Evolutionary conservation across 2,329 filamentous ascomycete species (phyloP).

Genomic region (Escovopsis sp.): DNA sequence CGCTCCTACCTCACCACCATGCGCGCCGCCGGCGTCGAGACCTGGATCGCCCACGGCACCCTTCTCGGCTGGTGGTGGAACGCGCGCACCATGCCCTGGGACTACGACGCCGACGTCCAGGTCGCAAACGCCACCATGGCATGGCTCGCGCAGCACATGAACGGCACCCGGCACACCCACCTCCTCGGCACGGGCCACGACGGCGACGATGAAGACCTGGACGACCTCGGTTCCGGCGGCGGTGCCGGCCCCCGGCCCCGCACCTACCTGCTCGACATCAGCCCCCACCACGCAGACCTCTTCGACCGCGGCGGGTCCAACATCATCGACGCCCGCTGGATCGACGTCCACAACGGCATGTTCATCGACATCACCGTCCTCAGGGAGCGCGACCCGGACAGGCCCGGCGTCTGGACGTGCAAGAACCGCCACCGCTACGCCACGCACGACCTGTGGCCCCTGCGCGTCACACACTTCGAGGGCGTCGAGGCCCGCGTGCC

Average conservation of each 20-base stretch:
- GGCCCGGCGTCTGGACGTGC: slow-evolving; percentile 58
- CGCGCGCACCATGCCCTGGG: slow-evolving; percentile 62
- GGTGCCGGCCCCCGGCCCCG: slow-evolving; percentile 25
- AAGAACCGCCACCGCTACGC: slow-evolving; percentile 66
- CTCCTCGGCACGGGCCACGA: slow-evolving; percentile 28
- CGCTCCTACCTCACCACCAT: slow-evolving; percentile 60
- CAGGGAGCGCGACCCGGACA: slow-evolving; percentile 44
- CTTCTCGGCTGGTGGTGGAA: slow-evolving; percentile 88
- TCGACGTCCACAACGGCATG: slow-evolving; percentile 59
- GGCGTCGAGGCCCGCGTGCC: slow-evolving; percentile 57
- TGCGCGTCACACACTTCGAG: slow-evolving; percentile 62
- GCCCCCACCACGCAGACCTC: slow-evolving; percentile 51
- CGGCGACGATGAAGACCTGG: slow-evolving; percentile 38
- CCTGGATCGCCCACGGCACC: slow-evolving; percentile 78
- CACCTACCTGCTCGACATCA: slow-evolving; percentile 61
- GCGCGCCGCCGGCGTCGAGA: slow-evolving; percentile 51
- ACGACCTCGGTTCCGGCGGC: background rate
- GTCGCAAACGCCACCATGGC: slow-evolving; percentile 52
- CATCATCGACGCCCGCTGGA: slow-evolving; percentile 74
- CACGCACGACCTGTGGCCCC: slow-evolving; percentile 58
- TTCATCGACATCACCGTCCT: slow-evolving; percentile 76
- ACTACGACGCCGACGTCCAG: slow-evolving; percentile 74
- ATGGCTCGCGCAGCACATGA: slow-evolving; percentile 50
- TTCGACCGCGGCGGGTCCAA: slow-evolving; percentile 54
- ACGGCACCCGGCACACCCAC: slow-evolving; percentile 52